A percentile compares a stretch with the other conserved stretches of the same genome.
phyloP scores from a whole-genome alignment of 805 yeast genomes.

The Pichia kluyveri region DNA sequence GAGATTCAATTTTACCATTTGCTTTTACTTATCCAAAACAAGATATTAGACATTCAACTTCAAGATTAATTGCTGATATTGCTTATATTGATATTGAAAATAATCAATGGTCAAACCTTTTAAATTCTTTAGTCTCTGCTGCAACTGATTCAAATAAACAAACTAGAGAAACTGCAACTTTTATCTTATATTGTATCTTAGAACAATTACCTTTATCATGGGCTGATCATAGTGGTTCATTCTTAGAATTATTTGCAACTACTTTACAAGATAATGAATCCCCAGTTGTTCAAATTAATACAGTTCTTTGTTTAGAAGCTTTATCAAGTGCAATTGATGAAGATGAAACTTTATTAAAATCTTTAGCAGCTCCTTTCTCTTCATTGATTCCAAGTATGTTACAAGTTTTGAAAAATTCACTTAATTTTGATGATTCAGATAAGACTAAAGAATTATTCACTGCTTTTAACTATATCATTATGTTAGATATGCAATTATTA shows the following conservation, averaged over 20 bases:
- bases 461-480: conserved; percentile 70
- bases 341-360: conserved; percentile 35
- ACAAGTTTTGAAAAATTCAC: conserved; percentile 65
- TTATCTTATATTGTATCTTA: conserved; percentile 64
- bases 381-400: conserved; percentile 72
- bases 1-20: conserved; percentile 56
- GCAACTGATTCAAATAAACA: conserved; percentile 42
- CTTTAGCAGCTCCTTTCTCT: conserved; percentile 42
- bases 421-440: conserved; percentile 62
- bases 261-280: conserved; percentile 59
- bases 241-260: conserved; percentile 59
- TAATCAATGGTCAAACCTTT: conserved; percentile 66
- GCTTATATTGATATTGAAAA: conserved; percentile 63
- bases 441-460: conserved; percentile 70
- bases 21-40: conserved; percentile 56
- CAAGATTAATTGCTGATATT: conserved; percentile 83
- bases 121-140: conserved; percentile 61
- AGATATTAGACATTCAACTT: conserved; percentile 76
- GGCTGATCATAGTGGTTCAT: conserved; percentile 49
- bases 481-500: conserved; percentile 67
- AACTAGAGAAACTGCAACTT: conserved; percentile 76
- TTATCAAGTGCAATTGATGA: conserved; percentile 63
- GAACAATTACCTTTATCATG: conserved; percentile 61
- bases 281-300: conserved; percentile 67
- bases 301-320: conserved; percentile 71